These are phyloP conservation scores for Penicillium egyptiacum DNA, from an alignment of 495 filamentous ascomycete species.

Conservation along the genomic window DNA sequence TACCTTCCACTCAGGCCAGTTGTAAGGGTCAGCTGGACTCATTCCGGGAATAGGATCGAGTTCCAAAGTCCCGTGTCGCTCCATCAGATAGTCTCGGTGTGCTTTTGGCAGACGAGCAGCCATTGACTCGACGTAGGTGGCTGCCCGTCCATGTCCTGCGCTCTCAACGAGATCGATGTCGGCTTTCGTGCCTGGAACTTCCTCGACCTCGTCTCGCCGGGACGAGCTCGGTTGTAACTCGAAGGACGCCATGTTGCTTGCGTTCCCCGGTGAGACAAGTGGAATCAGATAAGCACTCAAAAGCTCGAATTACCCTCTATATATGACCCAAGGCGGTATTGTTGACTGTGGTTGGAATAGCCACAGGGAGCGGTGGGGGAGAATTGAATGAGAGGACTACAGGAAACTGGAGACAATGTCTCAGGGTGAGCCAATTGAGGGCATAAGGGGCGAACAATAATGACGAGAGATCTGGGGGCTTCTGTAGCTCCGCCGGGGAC, in stretches of 20 bases:
- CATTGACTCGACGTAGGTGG: slow-evolving; percentile 33
- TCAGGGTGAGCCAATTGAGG: neutral
- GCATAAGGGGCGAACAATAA: neutral
- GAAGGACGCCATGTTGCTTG: slow-evolving; percentile 26
- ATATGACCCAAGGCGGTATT: neutral
- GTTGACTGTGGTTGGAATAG: neutral
- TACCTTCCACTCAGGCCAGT: slow-evolving; percentile 59
- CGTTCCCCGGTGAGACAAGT: neutral
- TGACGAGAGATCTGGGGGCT: neutral
- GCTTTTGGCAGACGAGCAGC: slow-evolving; percentile 33
- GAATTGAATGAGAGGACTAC: neutral
- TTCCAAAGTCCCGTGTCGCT: slow-evolving; percentile 55
- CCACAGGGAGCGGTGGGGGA: neutral
- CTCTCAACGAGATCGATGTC: slow-evolving; percentile 39
- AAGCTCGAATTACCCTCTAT: neutral
- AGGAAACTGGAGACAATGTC: neutral
- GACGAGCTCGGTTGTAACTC: slow-evolving; percentile 25
- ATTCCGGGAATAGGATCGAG: slow-evolving; percentile 53
- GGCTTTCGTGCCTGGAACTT: slow-evolving; percentile 22
- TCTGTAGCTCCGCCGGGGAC: neutral
- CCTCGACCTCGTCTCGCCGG: slow-evolving; percentile 18
- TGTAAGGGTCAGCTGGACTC: slow-evolving; percentile 54
- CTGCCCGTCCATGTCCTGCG: slow-evolving; percentile 27
- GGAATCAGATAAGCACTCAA: neutral
- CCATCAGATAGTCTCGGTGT: slow-evolving; percentile 53